phyloP scores from a whole-genome alignment of 176 grass and related monocot species.

The Oryza brachyantha region DNA sequence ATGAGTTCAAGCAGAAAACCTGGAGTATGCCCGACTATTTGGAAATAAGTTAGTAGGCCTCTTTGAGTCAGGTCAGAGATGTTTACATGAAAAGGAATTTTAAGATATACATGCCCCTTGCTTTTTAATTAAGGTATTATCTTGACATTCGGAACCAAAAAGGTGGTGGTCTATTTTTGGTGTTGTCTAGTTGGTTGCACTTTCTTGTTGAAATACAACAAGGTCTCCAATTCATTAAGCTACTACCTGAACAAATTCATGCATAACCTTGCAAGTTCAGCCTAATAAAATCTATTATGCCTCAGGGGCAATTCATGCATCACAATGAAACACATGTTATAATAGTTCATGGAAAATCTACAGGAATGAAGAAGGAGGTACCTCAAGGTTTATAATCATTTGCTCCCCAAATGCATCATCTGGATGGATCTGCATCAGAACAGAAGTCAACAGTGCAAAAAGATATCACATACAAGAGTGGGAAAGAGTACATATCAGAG shows the following conservation, averaged over 20 bases:
- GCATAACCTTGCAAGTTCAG: slow-evolving; percentile 7
- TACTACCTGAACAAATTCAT: neutral
- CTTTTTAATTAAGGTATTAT: neutral
- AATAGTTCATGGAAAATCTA: slow-evolving; percentile 7
- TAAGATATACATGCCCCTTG: neutral
- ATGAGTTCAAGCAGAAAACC: neutral
- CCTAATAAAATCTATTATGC: neutral
- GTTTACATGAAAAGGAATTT: neutral
- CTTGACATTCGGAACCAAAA: neutral
- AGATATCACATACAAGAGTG: neutral
- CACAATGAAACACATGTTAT: slow-evolving; percentile 3
- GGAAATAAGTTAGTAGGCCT: neutral
- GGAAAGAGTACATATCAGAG: slow-evolving; percentile 20
- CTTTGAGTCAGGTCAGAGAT: neutral
- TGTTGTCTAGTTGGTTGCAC: neutral
- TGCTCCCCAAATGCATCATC: slow-evolving; percentile 98
- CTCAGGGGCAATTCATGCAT: slow-evolving; percentile 2
- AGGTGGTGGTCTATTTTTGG: neutral
- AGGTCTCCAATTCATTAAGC: neutral
- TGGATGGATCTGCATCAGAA: slow-evolving; percentile 78
- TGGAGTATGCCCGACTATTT: neutral
- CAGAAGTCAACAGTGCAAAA: slow-evolving; percentile 19
- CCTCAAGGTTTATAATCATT: slow-evolving; percentile 99
- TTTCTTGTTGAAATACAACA: neutral
- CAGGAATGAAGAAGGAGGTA: slow-evolving; percentile 17